Base-by-base conservation (phyloP, 1,284 basidiomycete genomes). In the Tetrapyrgos nigripes region DNA sequence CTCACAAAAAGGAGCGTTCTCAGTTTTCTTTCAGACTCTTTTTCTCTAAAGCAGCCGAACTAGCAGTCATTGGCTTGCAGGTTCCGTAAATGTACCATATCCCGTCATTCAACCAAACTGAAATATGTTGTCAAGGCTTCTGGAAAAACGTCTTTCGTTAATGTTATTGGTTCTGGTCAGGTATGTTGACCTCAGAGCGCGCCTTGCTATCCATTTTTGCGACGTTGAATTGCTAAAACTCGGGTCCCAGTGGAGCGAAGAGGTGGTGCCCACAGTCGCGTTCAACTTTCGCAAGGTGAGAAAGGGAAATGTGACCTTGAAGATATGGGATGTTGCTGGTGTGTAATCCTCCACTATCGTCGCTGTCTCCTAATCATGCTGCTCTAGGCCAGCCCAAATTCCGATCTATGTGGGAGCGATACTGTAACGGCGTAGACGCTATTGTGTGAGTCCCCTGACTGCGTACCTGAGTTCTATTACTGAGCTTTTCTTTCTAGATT, bases 271-370 rank as follows among this genome's bases (percentile, higher is more conserved):
- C 0, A 98, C 96, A 0, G 92, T 97, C 21, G 93, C 94, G 10
- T 97, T 95, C 80, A 96, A 96, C 69, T 88, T 93, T 69, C 83
- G 88, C 23, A 89, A 87, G 73, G 88, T 97, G 19, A 83, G 90
- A 62, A 94, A 93, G 66, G 94, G 94, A 3, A 96, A 95, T 63
- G 88, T 96, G 1, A 94, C 92, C 0, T 81, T 98, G 73, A 96
- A 95, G 75, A 88, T 98, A 49, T 98, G 96, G 96, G 96, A 97
- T 73, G 93, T 97, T 62, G 95, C 94, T 67, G 87, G 86, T 88
- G 61, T 60, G 81, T 68, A 21, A 35, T 31, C 10, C 49, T 55
- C 56, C 23, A 14, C 49, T 49, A 23, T 33, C 35, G 37, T 49
- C 43, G 19, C 47, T 28, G 28, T 35, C 29, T 6, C 47, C 17